Evolutionary conservation across 805 yeast genomes (phyloP), one percentile per base, ranked within the genome.

Genomic region (Candida oleophila): DNA sequence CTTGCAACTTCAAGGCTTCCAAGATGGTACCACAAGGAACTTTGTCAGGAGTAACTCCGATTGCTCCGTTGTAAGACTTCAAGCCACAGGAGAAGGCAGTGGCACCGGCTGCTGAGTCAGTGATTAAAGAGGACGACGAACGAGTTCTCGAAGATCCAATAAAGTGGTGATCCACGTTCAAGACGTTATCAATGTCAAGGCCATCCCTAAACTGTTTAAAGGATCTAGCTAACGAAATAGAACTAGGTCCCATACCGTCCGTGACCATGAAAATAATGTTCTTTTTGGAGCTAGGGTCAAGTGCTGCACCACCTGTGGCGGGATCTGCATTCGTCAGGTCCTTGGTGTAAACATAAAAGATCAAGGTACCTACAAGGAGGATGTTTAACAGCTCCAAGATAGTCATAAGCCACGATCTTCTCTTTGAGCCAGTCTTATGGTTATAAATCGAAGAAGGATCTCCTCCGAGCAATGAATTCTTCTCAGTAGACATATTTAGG

Each of bases 101-200:
- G 14, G 97, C 98, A 14, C 97, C 97, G 2, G 98, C 98, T 9
- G 98, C 98, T 22, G 96, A 87, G 63, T 91, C 98, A 0, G 98
- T 91, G 49, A 91, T 80, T 56, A 87, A 71, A 1, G 96, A 86
- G 52, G 76, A 72, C 21, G 81, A 80, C 15, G 96, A 87, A 50
- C 90, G 76, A 0, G 98, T 91, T 55, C 97, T 77, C 7, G 95
- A 86, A 20, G 87, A 77, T 22, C 98, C 98, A 44, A 90, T 77
- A 41, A 89, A 67, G 60, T 83, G 80, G 49, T 77, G 70, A 64
- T 90, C 97, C 22, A 90, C 57, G 8, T 70, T 64, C 52, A 89
- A 71, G 16, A 79, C 65, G 54, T 84, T 85, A 53, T 80, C 78
- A 38, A 76, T 65, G 2, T 77, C 65, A 46, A 87, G 73, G 4